A percentile compares a stretch with the other conserved stretches of the same genome.
These are phyloP conservation scores for Pelargonium fulgidum DNA, from an alignment of 441 rosid genomes.

Conservation along the genomic window DNA sequence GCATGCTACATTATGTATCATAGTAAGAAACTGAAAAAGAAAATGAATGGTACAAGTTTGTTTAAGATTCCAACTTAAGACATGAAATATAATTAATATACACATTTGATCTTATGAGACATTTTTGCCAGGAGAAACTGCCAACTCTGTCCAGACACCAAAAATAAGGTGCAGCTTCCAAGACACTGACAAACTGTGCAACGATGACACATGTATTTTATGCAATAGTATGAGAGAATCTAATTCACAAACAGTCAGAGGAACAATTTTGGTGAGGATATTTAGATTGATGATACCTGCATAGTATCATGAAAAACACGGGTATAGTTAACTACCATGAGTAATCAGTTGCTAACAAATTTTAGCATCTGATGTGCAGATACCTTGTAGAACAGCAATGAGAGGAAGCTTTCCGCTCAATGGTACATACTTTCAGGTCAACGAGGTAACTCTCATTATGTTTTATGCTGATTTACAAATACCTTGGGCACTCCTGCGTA, in stretches of 20 bases:
- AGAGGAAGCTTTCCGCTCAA: constrained; percentile 95
- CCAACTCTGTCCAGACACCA: constrained; percentile 39
- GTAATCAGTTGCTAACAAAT: constrained; percentile 23
- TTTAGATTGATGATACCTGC: not conserved
- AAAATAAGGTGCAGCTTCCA: constrained; percentile 36
- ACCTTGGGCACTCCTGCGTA: not conserved
- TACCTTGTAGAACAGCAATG: constrained; percentile 96
- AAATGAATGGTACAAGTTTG: not conserved
- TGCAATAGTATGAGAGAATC: constrained; percentile 48
- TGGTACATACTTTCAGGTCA: constrained; percentile 95
- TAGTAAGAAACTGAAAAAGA: not conserved
- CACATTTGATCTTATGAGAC: not conserved
- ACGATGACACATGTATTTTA: constrained; percentile 39
- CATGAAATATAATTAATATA: not conserved
- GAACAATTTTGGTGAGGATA: constrained; percentile 49
- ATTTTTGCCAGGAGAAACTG: constrained; percentile 44
- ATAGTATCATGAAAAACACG: constrained; percentile 14
- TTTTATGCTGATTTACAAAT: constrained; percentile 5
- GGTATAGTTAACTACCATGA: constrained; percentile 15
- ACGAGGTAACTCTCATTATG: constrained; percentile 49
- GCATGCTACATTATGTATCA: not conserved
- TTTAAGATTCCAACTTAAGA: not conserved
- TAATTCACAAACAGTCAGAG: constrained; percentile 47
- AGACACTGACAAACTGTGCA: constrained; percentile 32
- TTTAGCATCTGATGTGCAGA: constrained; percentile 39